These are phyloP conservation scores for Penicillium occitanis DNA, from an alignment of 2,329 filamentous ascomycete genomes.

Conservation along the genomic window DNA sequence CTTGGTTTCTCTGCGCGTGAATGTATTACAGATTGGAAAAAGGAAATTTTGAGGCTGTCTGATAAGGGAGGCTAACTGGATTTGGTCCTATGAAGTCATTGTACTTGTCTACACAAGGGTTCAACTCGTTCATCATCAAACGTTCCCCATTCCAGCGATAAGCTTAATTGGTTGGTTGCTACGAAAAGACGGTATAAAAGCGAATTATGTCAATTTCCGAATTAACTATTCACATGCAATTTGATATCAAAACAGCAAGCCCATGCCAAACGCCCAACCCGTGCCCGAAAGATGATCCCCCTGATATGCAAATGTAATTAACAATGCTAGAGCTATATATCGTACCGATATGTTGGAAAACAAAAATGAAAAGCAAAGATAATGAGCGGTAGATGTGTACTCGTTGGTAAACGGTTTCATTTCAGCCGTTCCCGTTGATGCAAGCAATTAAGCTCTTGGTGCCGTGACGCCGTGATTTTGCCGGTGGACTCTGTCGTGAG, in stretches of 20 bases:
- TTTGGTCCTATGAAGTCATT: neutral
- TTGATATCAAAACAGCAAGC: neutral
- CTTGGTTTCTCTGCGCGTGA: neutral
- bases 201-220: neutral
- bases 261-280: constrained; percentile 1
- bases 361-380: neutral
- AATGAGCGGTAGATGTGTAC: neutral
- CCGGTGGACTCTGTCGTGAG: neutral
- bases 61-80: neutral
- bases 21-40: constrained; percentile 9
- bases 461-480: constrained; percentile 7
- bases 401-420: neutral
- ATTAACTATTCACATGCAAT: neutral
- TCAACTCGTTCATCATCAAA: neutral
- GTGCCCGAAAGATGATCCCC: neutral
- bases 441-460: constrained; percentile 1
- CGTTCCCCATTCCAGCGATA: neutral
- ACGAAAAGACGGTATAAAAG: neutral
- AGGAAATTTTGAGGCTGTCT: neutral
- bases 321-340: constrained; percentile 14
- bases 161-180: neutral
- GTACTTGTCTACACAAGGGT: neutral
- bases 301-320: neutral
- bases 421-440: neutral
- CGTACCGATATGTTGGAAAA: neutral